Percentiles rank a stretch among this genome's conserved stretches.
Conservation (phyloP, 495 filamentous ascomycete genomes). For the Hyaloscypha variabilis region DNA sequence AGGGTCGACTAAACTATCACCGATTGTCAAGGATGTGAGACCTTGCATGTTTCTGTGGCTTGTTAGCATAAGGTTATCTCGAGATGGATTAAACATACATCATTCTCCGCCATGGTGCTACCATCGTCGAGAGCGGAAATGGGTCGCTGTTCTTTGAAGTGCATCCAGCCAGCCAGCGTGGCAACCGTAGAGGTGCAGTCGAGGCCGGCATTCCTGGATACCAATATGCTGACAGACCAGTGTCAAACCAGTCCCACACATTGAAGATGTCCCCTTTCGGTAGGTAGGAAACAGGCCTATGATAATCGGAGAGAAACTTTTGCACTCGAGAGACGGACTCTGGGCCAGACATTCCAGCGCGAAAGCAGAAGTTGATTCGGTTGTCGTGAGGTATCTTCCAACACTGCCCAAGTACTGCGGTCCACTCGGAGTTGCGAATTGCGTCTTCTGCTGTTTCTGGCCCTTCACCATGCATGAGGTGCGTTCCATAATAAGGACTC, state of each 20-base stretch:
- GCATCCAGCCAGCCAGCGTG: background rate
- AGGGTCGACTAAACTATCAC: background rate
- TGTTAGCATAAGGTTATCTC: background rate
- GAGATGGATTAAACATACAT: conserved; percentile 1
- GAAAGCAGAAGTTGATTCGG: conserved; percentile 7
- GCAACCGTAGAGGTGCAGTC: background rate
- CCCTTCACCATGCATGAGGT: background rate
- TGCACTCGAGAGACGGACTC: background rate
- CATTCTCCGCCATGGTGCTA: conserved; percentile 5
- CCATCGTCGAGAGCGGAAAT: background rate
- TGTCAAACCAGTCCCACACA: conserved; percentile 13
- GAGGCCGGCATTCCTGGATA: background rate
- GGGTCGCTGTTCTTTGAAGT: background rate
- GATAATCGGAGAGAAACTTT: conserved; percentile 2
- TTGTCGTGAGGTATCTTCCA: conserved; percentile 15
- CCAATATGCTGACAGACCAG: conserved; percentile 5
- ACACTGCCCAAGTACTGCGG: conserved; percentile 2
- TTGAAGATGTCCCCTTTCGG: conserved; percentile 2
- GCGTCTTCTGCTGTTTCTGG: background rate
- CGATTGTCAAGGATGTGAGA: background rate
- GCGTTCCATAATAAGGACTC: conserved; percentile 7
- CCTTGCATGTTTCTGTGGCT: background rate
- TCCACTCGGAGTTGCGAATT: conserved; percentile 5
- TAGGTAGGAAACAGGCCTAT: background rate
- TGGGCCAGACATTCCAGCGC: background rate